Percentiles rank a stretch among this genome's conserved stretches.
Conservation (phyloP, 371 early-diverging fungal genomes). For the Basidiobolus meristosporus region DNA sequence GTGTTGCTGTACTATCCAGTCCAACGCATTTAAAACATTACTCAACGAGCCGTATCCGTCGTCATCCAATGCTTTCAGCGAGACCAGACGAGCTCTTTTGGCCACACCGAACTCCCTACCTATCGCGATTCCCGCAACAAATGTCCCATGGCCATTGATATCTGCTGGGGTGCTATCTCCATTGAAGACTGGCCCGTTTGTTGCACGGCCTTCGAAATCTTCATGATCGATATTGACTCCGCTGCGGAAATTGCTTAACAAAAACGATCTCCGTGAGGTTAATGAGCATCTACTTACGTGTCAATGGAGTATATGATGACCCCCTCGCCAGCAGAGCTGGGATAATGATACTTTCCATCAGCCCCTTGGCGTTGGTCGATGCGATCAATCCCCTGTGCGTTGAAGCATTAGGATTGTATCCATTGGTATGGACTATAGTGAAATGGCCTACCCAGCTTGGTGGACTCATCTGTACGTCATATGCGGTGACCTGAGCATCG, state of each 20-base stretch:
- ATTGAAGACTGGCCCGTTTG: constrained; percentile 25
- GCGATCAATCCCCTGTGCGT: constrained; percentile 42
- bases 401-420: too few relatives aligned
- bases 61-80: constrained; percentile 32
- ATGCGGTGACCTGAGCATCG: too few relatives aligned
- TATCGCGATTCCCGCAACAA: constrained; percentile 32
- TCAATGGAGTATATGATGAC: constrained; percentile 30
- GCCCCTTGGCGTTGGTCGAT: constrained; percentile 25
- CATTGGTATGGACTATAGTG: too few relatives aligned
- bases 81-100: constrained; percentile 40
- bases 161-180: constrained; percentile 11
- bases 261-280: too few relatives aligned
- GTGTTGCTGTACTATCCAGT: constrained; percentile 11
- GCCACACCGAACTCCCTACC: constrained; percentile 46
- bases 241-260: background rate
- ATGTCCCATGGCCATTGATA: constrained; percentile 37
- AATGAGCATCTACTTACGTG: too few relatives aligned
- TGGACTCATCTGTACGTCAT: too few relatives aligned
- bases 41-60: constrained; percentile 4
- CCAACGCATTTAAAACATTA: constrained; percentile 12
- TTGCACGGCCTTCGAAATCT: constrained; percentile 49
- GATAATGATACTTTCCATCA: constrained; percentile 17
- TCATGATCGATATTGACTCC: constrained; percentile 34
- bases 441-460: too few relatives aligned
- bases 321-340: constrained; percentile 11